Evolutionary conservation across 768 basidiomycete genomes (phyloP).

Genomic region (Lentinula edodes): DNA sequence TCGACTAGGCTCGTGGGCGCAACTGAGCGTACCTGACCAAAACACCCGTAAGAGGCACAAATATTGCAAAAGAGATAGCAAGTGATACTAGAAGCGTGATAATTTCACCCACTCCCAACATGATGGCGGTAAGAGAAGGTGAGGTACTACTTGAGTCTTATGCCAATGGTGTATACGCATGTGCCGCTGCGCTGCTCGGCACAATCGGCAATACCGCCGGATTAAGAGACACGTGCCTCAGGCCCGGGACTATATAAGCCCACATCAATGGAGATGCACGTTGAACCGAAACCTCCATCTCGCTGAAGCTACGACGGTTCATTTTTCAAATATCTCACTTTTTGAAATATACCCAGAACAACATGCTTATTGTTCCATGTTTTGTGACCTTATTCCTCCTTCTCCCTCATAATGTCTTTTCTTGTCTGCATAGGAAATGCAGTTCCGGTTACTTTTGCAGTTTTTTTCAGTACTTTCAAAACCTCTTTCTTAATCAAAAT

Average conservation of each 20-base stretch:
- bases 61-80: slow-evolving; percentile 46
- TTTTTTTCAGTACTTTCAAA: no score
- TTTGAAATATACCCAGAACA: not conserved
- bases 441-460: no score
- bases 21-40: slow-evolving; percentile 51
- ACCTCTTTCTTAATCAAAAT: no score
- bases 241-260: not conserved
- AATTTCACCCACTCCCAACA: slow-evolving; percentile 29
- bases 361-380: not conserved
- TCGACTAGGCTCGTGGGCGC: not conserved
- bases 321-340: not conserved
- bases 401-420: no score
- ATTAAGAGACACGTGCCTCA: not conserved
- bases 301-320: not conserved
- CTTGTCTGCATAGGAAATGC: no score
- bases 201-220: not conserved
- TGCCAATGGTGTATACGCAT: no score
- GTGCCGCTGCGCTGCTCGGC: no score
- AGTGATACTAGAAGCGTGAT: slow-evolving; percentile 40
- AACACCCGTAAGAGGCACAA: slow-evolving; percentile 61
- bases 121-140: slow-evolving; percentile 12
- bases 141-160: no score
- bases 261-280: no score
- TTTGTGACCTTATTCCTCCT: no score
- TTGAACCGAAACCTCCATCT: not conserved